Evolutionary conservation across 1,284 basidiomycete species (phyloP), one percentile per base, ranked within the genome.

Genomic region (Puccinia coronata): DNA sequence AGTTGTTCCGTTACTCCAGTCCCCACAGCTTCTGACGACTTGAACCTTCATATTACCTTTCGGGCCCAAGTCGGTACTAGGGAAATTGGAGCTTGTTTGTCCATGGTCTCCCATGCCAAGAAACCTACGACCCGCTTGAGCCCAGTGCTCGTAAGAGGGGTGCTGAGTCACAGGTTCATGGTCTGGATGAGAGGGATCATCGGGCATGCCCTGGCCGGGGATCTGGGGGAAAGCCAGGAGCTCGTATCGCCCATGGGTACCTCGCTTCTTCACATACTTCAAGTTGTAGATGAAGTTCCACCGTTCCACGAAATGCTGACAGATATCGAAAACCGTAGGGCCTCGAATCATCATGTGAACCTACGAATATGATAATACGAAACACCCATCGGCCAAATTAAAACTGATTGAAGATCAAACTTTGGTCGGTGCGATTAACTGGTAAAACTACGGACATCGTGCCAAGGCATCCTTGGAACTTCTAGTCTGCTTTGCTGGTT

Each of bases 1-100:
- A 83, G 95, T 88, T 31, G 94, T 92, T 25, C 95, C 95, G 85
- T 95, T 93, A 85, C 92, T 93, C 94, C 94, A 97, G 86, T 97
- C 95, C 2, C 89, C 91, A 23, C 94, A 92, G 82, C 92, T 94
- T 75, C 94, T 90, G 43, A 93, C 88, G 25, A 90, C 92, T 86
- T 95, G 93, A 23, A 94, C 91, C 36, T 88, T 88, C 82, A 84
- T 83, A n/a, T 82, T 83, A 0, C 84, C 86, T 63, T 82, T 83
- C 5, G 25, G 39, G 16, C 55, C 57, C 12, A 57, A 23, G 11
- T 72, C 77, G 6, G 72, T 82, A 34, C 72, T 74, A 0, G 82
- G 82, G 2, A 59, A 82, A 23, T 53, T 6, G 20, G 36, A 69
- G 23, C 53, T n/a, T n/a, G n/a, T 53, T 16, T 16, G 53, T 31